phyloP scores from a whole-genome alignment of 495 filamentous ascomycete species.

The Aspergillus baeticus region DNA sequence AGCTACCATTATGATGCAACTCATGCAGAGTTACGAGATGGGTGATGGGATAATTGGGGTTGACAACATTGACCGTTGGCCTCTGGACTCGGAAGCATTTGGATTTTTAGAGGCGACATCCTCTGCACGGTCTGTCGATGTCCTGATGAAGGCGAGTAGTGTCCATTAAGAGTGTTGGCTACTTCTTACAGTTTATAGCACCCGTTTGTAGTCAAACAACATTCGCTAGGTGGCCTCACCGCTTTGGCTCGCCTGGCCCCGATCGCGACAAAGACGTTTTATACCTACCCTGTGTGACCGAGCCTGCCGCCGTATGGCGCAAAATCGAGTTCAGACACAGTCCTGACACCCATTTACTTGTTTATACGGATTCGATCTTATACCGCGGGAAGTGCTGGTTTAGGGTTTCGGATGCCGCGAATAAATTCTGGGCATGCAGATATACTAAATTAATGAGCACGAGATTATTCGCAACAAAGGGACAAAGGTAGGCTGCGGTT shows the following conservation, averaged over 20 bases:
- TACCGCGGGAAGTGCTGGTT: neutral
- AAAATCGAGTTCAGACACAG: neutral
- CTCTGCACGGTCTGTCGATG: neutral
- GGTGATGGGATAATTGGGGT: neutral
- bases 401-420: too few species aligned
- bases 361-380: neutral
- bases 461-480: too few species aligned
- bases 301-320: neutral
- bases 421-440: too few species aligned
- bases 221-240: neutral
- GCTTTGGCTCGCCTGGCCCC: neutral
- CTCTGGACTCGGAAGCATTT: neutral
- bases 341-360: neutral
- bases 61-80: neutral
- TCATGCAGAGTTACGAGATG: neutral
- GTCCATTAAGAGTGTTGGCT: neutral
- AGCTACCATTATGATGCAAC: neutral
- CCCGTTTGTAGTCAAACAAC: neutral
- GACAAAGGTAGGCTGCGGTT: too few species aligned
- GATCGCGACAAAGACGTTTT: neutral
- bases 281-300: neutral
- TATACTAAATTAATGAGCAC: too few species aligned
- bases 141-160: neutral
- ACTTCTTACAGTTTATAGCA: neutral
- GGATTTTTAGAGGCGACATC: neutral